Base-by-base conservation (phyloP, 129 eudicot genomes). In the Artemisia annua region DNA sequence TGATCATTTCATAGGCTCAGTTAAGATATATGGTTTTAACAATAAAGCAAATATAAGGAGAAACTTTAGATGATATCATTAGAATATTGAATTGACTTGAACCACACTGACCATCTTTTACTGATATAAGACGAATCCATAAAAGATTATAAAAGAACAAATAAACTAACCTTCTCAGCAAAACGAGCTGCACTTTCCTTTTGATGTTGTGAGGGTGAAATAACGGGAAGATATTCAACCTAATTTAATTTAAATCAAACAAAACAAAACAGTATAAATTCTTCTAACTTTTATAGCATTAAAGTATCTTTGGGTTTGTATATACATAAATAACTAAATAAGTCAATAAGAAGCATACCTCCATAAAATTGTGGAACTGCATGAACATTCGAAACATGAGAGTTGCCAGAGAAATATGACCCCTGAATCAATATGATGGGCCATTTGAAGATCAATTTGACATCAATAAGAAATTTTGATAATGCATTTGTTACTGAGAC, bases 361-460 rank as follows among this genome's bases (percentile, higher is more conserved):
- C 99, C 91, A 94, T 84, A 74, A 88, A 94, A 80, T 94, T 94
- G 85, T 94, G 99, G 65, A 94, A 88, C 80, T 94, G 99, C 19
- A 87, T 87, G 78, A 94, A 88, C 99, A 94, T 94, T 84, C 97
- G 89, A 72, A 94, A 86, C 99, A 94, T 94, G 60, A 94, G 94
- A 69, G 58, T 86, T 22, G 77, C 84, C 73, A 94, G 39, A 46
- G 89, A 19, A 78, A 94, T 85, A 61, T 88, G 83, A 58, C 99
- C 99, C 99, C 99, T 94, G 79, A 14, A 75, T 16, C 62, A 75
- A 69, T 18, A 48, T 43, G 48, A 84, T 7, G 32, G 11, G 50
- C 63, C 53, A 46, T 6, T 70, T 19, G 65, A 75, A 70, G 17
- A 46, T 56, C 49, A 71, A 26, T 16, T 58, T 22, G 52, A 44